Evolutionary conservation across 257 asterid species (phyloP), one percentile per base, ranked within the genome.

Genomic region (Osmanthus fragrans): DNA sequence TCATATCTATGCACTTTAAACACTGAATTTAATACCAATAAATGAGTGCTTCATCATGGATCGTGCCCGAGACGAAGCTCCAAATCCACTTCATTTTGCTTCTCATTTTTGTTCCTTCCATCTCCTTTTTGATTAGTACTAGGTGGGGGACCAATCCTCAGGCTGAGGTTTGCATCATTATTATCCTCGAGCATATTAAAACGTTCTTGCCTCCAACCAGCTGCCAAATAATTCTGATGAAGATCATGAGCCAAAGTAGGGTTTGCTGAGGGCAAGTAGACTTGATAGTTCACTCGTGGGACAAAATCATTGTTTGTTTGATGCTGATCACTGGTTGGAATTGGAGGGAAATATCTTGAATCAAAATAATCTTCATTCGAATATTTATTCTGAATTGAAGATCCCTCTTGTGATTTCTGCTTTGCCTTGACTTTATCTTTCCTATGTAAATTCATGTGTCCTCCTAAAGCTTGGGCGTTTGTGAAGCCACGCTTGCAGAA

Each of bases 381-480:
- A 25, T 60, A 60, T 60, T 60, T 60, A 60, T 25, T 63, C 69
- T 63, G 36, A 58, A 58, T 7, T 27, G 33, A 23, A 23, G 69
- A 63, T 23, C 75, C 36, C 21, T 27, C 75, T 33, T 72, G 37
- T 49, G 12, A 29, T 73, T 80, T 71, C 73, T 65, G 75, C 40
- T 81, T 84, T 45, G 68, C 74, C 16, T 79, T 79, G n/a, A 47
- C 77, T n/a, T 51, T 79, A 16, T 79, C 82, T 51, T 76, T 88
- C 66, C 91, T 82, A 47, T 88, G 89, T 45, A 88, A 83, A 16
- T 88, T 88, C 91, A 88, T 85, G 36, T 88, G 91, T 5, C 91
- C 91, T 3, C 91, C 91, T 25, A 88, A 81, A n/a, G 91, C 89
- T 29, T 88, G 89, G 7, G 88, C 91, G 19, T 86, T 88, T 0